A percentile compares a stretch with the other conserved stretches of the same genome.
These are phyloP conservation scores for Cyphellophora attinorum DNA, from an alignment of 2,329 filamentous ascomycete genomes.

Conservation along the genomic window DNA sequence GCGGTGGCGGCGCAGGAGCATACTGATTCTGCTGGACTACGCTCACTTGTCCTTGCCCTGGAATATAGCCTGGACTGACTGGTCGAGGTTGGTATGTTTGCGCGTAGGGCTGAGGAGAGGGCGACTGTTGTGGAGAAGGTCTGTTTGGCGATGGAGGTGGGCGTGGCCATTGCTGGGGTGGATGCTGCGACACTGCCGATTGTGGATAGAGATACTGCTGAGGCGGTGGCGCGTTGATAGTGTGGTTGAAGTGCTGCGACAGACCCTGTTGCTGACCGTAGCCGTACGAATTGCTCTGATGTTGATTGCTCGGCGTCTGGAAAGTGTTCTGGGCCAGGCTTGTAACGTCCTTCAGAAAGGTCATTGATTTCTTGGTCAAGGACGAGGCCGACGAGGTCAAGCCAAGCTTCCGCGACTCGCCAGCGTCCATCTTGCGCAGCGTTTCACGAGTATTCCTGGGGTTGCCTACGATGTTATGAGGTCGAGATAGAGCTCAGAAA, in stretches of 20 bases:
- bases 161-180: background rate
- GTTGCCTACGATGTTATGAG: too few species aligned
- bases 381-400: constrained; percentile 3
- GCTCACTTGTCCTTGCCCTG: too few species aligned
- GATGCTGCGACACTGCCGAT: background rate
- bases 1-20: too few species aligned
- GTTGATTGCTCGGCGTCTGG: background rate
- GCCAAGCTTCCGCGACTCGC: background rate
- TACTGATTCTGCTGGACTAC: too few species aligned
- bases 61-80: too few species aligned
- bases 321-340: constrained; percentile 1
- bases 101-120: background rate
- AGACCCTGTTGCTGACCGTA: too few species aligned
- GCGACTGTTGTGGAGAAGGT: background rate
- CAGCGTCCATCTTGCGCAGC: constrained; percentile 1
- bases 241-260: constrained; percentile 19
- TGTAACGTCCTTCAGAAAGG: constrained; percentile 12
- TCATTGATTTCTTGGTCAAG: constrained; percentile 13
- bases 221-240: constrained; percentile 13
- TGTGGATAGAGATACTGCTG: background rate
- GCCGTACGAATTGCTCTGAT: constrained; percentile 18
- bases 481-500: too few species aligned
- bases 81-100: too few species aligned
- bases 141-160: background rate
- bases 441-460: too few species aligned